phyloP scores from a whole-genome alignment of 2,329 filamentous ascomycete genomes.

The Fusarium floridanum region DNA sequence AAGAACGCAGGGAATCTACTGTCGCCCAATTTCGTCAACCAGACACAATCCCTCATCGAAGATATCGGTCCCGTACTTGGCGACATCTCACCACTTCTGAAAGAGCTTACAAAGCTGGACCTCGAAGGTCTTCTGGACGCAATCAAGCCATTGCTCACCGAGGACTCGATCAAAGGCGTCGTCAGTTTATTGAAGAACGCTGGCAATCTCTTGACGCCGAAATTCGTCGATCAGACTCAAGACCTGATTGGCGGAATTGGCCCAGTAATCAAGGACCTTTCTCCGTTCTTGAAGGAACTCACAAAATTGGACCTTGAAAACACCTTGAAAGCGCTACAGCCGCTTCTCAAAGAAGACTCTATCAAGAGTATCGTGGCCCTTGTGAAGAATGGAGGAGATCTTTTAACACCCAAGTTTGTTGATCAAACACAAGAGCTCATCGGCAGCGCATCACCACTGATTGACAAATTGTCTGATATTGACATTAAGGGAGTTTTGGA shows the following conservation, averaged over 20 bases:
- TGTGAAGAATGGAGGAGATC: slow-evolving; percentile 50
- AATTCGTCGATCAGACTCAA: slow-evolving; percentile 41
- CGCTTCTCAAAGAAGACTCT: slow-evolving; percentile 51
- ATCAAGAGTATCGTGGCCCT: slow-evolving; percentile 48
- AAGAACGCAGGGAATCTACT: slow-evolving; percentile 44
- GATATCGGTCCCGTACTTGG: slow-evolving; percentile 49
- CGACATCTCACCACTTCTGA: slow-evolving; percentile 35
- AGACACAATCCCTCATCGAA: slow-evolving; percentile 51
- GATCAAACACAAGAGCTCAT: slow-evolving; percentile 36
- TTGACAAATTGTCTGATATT: slow-evolving; percentile 48
- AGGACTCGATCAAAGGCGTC: slow-evolving; percentile 35
- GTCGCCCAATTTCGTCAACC: slow-evolving; percentile 37
- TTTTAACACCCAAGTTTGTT: slow-evolving; percentile 35
- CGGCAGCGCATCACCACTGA: slow-evolving; percentile 40
- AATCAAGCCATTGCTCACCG: slow-evolving; percentile 52
- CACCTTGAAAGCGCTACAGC: slow-evolving; percentile 48
- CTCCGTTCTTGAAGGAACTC: slow-evolving; percentile 37
- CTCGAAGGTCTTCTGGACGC: slow-evolving; percentile 50
- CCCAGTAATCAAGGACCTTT: slow-evolving; percentile 39
- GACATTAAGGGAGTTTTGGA: slow-evolving; percentile 52
- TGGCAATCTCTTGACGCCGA: slow-evolving; percentile 42
- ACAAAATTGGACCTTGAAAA: slow-evolving; percentile 51
- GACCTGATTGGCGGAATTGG: slow-evolving; percentile 43
- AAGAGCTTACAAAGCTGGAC: slow-evolving; percentile 51
- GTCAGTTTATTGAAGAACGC: slow-evolving; percentile 51